These are phyloP conservation scores for Monotropa hypopitys DNA, from an alignment of 179 eudicot genomes.

Conservation along the genomic window DNA sequence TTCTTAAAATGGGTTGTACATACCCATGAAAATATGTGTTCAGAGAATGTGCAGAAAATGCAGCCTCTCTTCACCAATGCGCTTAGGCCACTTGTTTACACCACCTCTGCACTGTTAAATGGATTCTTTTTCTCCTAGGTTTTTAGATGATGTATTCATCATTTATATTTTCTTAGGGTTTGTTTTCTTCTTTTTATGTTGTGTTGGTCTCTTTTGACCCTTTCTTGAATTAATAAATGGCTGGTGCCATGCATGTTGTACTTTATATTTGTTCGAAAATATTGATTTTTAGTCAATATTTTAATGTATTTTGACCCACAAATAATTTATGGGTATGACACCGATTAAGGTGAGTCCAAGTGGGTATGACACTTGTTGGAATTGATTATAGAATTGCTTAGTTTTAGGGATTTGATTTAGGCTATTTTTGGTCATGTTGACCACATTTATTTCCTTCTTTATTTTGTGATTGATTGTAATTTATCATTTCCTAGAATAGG, in stretches of 20 bases:
- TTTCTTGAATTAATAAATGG: conserved; percentile 5
- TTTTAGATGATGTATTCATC: neutral
- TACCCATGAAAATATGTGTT: neutral
- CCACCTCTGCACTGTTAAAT: neutral
- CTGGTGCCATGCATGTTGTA: neutral
- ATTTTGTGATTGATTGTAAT: no score
- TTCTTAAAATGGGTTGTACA: neutral
- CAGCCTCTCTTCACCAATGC: neutral
- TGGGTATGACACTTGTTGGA: no score
- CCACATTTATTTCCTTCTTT: no score
- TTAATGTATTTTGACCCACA: no score
- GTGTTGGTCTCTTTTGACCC: neutral
- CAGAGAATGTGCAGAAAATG: neutral
- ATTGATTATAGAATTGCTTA: no score
- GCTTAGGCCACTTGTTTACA: neutral
- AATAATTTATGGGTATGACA: no score
- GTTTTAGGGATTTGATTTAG: no score
- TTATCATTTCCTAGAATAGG: no score
- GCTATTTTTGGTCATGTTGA: no score
- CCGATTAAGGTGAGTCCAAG: no score
- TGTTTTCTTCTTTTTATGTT: neutral
- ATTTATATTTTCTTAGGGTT: neutral
- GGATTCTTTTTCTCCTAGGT: neutral
- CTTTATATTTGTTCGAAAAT: no score
- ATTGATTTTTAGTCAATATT: no score